Percentiles rank a stretch among this genome's conserved stretches.
Evolutionary conservation across 2,329 filamentous ascomycete genomes (phyloP).

Genomic region (Keithomyces neogunnii): DNA sequence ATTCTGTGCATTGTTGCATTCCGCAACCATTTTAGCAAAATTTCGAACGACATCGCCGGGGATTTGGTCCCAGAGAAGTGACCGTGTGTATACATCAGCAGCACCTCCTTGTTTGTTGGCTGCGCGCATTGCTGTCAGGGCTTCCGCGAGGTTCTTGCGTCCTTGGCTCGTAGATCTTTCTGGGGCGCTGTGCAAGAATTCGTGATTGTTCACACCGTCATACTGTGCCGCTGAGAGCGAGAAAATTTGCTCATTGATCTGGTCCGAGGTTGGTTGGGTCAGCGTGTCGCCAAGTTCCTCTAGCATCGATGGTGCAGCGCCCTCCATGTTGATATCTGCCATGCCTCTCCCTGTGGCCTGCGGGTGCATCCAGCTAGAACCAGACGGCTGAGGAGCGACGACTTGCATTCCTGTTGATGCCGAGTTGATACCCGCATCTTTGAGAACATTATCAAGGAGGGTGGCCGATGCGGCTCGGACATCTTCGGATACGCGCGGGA

Average conservation of each 20-base stretch:
- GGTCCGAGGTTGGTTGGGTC: conserved; percentile 70
- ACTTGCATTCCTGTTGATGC: conserved; percentile 34
- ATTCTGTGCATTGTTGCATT: conserved; percentile 49
- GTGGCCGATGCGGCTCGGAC: conserved; percentile 70
- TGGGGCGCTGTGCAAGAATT: conserved; percentile 55
- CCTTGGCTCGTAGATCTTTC: conserved; percentile 51
- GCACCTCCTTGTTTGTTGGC: conserved; percentile 59
- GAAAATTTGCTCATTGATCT: conserved; percentile 83
- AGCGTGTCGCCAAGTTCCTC: conserved; percentile 60
- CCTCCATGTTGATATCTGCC: conserved; percentile 26
- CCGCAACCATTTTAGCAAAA: conserved; percentile 84
- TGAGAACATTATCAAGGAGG: conserved; percentile 72
- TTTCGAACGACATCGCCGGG: conserved; percentile 84
- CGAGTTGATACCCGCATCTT: conserved; percentile 59
- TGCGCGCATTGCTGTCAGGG: conserved; percentile 68
- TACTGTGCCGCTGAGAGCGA: conserved; percentile 81
- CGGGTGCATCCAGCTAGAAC: conserved; percentile 35
- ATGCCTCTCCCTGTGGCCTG: conserved; percentile 34
- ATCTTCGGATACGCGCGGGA: conserved; percentile 73
- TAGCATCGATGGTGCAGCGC: conserved; percentile 50
- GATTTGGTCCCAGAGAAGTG: conserved; percentile 89
- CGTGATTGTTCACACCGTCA: conserved; percentile 60
- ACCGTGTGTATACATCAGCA: conserved; percentile 87
- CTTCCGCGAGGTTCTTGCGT: conserved; percentile 70
- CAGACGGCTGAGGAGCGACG: conserved; percentile 44